Conservation (phyloP, 352 stramenopile genomes). For the Pythium aristosporum region DNA sequence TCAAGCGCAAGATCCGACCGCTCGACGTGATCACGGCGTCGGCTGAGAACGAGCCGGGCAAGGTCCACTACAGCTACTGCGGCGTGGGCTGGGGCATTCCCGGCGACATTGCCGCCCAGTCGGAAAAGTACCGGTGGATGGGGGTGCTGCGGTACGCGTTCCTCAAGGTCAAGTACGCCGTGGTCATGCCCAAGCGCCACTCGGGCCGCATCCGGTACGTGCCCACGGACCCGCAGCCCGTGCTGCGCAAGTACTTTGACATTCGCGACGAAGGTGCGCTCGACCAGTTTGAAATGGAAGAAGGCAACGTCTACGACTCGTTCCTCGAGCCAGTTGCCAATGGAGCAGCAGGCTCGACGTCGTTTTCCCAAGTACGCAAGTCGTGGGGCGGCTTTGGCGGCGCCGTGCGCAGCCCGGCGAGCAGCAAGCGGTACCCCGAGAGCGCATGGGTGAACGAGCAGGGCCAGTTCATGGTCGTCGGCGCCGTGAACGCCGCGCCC, state of each 20-base stretch:
- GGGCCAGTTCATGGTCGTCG: slow-evolving; percentile 66
- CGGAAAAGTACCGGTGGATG: slow-evolving; percentile 80
- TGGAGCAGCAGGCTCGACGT: slow-evolving; percentile 33
- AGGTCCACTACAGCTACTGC: slow-evolving; percentile 83
- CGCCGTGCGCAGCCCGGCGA: slow-evolving; percentile 60
- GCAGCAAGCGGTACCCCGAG: slow-evolving; percentile 56
- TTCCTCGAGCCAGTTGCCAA: slow-evolving; percentile 6
- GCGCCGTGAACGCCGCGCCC: slow-evolving; percentile 67
- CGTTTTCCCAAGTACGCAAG: slow-evolving; percentile 37
- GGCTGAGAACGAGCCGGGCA: slow-evolving; percentile 50
- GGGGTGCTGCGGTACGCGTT: slow-evolving; percentile 71
- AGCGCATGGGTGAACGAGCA: slow-evolving; percentile 62
- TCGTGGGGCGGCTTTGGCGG: slow-evolving; percentile 62
- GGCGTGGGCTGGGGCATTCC: slow-evolving; percentile 76
- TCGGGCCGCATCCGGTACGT: slow-evolving; percentile 68
- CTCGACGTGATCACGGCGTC: slow-evolving; percentile 74
- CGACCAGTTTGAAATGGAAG: slow-evolving; percentile 84
- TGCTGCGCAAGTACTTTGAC: slow-evolving; percentile 68
- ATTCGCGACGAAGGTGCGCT: slow-evolving; percentile 68
- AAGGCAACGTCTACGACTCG: slow-evolving; percentile 75
- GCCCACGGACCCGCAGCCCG: slow-evolving; percentile 57
- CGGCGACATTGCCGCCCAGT: slow-evolving; percentile 74
- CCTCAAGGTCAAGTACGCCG: slow-evolving; percentile 71
- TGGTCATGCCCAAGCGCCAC: slow-evolving; percentile 63
- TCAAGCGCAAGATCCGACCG: slow-evolving; percentile 82